Conservation (phyloP, 805 yeast species). For the Saturnispora galanensis region DNA sequence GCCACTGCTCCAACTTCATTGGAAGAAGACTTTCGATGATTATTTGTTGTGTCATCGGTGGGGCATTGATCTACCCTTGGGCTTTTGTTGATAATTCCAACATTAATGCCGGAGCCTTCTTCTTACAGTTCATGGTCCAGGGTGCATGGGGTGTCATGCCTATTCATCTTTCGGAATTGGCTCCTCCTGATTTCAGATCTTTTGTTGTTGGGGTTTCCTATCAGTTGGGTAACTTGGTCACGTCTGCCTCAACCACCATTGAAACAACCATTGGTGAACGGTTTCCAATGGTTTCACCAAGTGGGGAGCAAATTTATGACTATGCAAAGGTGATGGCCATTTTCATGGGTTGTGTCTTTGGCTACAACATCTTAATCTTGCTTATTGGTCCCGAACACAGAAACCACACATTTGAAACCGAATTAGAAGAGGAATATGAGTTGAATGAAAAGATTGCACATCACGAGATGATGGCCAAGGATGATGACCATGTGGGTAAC, state of each 20-base stretch:
- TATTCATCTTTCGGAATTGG: slow-evolving; percentile 49
- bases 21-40: slow-evolving; percentile 49
- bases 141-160: slow-evolving; percentile 67
- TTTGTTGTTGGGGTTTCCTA: slow-evolving; percentile 55
- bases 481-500: slow-evolving; percentile 9
- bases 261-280: slow-evolving; percentile 52
- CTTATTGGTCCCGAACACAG: slow-evolving; percentile 55
- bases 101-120: slow-evolving; percentile 50
- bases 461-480: slow-evolving; percentile 7
- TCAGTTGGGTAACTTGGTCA: slow-evolving; percentile 59
- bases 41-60: slow-evolving; percentile 44
- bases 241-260: slow-evolving; percentile 59
- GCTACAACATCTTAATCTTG: slow-evolving; percentile 37
- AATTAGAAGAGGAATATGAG: slow-evolving; percentile 14
- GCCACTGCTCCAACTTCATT: slow-evolving; percentile 43
- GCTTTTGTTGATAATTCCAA: slow-evolving; percentile 38
- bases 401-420: slow-evolving; percentile 16
- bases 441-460: slow-evolving; percentile 12
- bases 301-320: slow-evolving; percentile 30
- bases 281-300: slow-evolving; percentile 32
- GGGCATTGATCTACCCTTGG: slow-evolving; percentile 57
- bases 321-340: slow-evolving; percentile 59
- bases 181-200: slow-evolving; percentile 54
- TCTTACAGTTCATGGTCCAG: slow-evolving; percentile 53
- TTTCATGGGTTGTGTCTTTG: slow-evolving; percentile 55